Base-by-base conservation (phyloP, 1,284 basidiomycete genomes). In the Bondarzewia mesenterica region DNA sequence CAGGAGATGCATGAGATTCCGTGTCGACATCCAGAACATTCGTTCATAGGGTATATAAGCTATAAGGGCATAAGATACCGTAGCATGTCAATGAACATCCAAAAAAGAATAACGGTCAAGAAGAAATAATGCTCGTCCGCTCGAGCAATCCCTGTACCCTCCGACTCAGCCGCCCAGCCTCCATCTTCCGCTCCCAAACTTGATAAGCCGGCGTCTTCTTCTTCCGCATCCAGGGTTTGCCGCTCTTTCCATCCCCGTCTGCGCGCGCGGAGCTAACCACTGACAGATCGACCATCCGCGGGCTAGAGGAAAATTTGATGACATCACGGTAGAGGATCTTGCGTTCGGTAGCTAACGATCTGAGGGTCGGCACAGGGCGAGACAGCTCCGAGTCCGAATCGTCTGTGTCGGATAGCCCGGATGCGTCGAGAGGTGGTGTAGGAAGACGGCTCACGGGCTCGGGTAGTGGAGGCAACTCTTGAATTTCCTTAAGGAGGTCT, bases 241-340 rank as follows among this genome's bases (percentile, higher is more conserved):
- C 35, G 63, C 63, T 18, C 52, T 69, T 73, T 22, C 54, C 54
- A 36, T 57, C 54, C 35, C 64, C 63, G 50, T 76, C 71, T 15
- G 66, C 66, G 15, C 78, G 69, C 54, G 68, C 75, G 29, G 72
- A 70, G 48, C 78, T 75, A 49, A 82, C 59, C 20, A 65, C 70
- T 0, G 87, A 85, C 22, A 95, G 71, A 63, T 95, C 91, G 35
- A 96, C 85, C 35, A 96, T 82, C 7, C 79, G 76, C 0, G 89
- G 84, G 1, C 80, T 78, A 0, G 89, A 80, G 0, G 89, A 85
- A 63, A 87, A 91, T 56, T 77, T 74, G 54, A 93, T 82, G 8
- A 94, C 83, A 51, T 93, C 89, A 26, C 85, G 78, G 59, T 89
- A 89, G 8, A 95, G 71, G 25, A 85, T 60, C 61, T 89, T 93